Conservation (phyloP, 2,329 filamentous ascomycete genomes). For the Ilyonectria sp. region DNA sequence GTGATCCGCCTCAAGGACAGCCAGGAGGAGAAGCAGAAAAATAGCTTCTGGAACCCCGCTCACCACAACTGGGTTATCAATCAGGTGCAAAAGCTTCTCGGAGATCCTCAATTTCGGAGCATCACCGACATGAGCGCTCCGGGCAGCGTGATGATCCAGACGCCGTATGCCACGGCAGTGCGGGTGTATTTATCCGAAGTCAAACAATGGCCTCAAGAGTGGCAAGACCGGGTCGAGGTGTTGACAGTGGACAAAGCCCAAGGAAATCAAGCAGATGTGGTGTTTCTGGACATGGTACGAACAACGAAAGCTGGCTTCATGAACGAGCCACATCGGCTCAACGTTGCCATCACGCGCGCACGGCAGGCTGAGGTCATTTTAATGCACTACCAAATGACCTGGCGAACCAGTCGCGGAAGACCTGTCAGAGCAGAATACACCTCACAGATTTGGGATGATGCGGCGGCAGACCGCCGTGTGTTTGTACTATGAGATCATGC, state of each 20-base stretch:
- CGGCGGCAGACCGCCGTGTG: constrained; percentile 39
- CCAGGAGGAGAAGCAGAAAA: constrained; percentile 46
- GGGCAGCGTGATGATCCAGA: constrained; percentile 60
- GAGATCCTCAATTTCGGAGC: constrained; percentile 51
- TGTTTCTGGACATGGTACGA: constrained; percentile 64
- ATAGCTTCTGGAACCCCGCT: constrained; percentile 58
- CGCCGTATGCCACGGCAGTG: constrained; percentile 59
- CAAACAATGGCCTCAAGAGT: constrained; percentile 46
- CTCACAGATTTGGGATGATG: constrained; percentile 53
- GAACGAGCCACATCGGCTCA: constrained; percentile 61
- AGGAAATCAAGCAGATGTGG: constrained; percentile 64
- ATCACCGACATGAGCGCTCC: constrained; percentile 41
- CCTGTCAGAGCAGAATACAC: constrained; percentile 42
- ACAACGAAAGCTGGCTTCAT: constrained; percentile 57
- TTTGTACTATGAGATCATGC: constrained; percentile 34
- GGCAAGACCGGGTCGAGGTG: constrained; percentile 54
- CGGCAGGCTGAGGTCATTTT: constrained; percentile 62
- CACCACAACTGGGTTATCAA: constrained; percentile 57
- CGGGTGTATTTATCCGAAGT: constrained; percentile 53
- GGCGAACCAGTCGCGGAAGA: constrained; percentile 24
- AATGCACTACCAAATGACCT: constrained; percentile 58
- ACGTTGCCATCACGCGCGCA: constrained; percentile 62
- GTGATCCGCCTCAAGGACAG: constrained; percentile 52
- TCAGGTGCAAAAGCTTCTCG: constrained; percentile 51
- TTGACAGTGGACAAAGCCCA: constrained; percentile 63